These are phyloP conservation scores for Phytophthora meadii DNA, from an alignment of 352 stramenopile species.

Conservation along the genomic window DNA sequence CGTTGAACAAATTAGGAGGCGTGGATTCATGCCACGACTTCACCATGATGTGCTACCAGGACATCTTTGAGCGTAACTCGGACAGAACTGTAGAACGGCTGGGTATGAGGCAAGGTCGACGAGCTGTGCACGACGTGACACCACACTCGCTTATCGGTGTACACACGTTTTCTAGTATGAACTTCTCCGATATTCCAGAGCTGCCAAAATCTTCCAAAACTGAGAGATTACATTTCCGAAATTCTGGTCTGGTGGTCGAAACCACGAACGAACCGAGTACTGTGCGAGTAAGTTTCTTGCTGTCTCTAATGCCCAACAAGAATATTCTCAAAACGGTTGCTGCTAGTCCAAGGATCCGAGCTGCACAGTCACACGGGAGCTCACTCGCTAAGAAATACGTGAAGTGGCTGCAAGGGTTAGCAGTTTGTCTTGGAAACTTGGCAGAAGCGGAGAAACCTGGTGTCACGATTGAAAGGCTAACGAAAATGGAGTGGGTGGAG, in stretches of 20 bases:
- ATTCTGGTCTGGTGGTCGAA: slow-evolving; percentile 54
- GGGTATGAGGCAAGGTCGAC: slow-evolving; percentile 19
- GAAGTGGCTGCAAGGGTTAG: slow-evolving; percentile 63
- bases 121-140: slow-evolving; percentile 11
- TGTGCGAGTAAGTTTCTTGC: slow-evolving; percentile 55
- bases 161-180: not conserved
- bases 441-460: slow-evolving; percentile 33
- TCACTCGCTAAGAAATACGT: slow-evolving; percentile 46
- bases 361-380: slow-evolving; percentile 24
- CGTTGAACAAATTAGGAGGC: not conserved
- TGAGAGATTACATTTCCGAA: slow-evolving; percentile 14
- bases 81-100: slow-evolving; percentile 37
- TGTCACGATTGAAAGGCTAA: slow-evolving; percentile 24
- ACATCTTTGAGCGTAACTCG: not conserved
- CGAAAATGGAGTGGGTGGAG: slow-evolving; percentile 49
- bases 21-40: not conserved
- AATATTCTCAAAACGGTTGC: slow-evolving; percentile 41
- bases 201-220: slow-evolving; percentile 1
- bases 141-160: slow-evolving; percentile 33
- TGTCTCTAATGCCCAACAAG: slow-evolving; percentile 55
- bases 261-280: slow-evolving; percentile 37
- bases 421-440: slow-evolving; percentile 42
- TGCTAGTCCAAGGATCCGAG: slow-evolving; percentile 29
- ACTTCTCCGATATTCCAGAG: not conserved
- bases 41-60: not conserved